Percentiles rank a stretch among this genome's conserved stretches.
Evolutionary conservation across 2,329 filamentous ascomycete genomes (phyloP).

Genomic region (Elsinoe perseae): DNA sequence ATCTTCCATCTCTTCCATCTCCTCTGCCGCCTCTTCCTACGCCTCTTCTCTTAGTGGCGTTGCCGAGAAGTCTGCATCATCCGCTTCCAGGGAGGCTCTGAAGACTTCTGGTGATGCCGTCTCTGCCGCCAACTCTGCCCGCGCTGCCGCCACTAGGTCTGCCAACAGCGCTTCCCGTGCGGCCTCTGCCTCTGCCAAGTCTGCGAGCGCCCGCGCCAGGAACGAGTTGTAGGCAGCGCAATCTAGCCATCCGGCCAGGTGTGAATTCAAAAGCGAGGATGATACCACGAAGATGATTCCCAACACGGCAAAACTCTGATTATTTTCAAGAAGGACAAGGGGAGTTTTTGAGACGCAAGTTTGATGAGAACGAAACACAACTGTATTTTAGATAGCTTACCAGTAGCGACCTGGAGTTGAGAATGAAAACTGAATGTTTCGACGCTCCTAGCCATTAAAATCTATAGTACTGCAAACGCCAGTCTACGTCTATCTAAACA

Average conservation of each 20-base stretch:
- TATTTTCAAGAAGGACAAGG: background rate
- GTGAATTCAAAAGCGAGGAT: constrained; percentile 11
- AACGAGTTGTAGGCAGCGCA: constrained; percentile 37
- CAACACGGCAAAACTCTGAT: constrained; percentile 1
- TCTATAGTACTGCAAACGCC: no score
- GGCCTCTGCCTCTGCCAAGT: constrained; percentile 22
- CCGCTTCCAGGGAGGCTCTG: constrained; percentile 24
- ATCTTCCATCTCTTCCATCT: constrained; percentile 30
- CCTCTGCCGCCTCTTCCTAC: constrained; percentile 22
- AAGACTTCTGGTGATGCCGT: constrained; percentile 24
- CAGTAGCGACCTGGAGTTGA: constrained; percentile 9
- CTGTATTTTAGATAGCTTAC: constrained; percentile 14
- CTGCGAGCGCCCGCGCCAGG: constrained; percentile 34
- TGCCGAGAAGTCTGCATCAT: constrained; percentile 21
- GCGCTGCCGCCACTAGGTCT: constrained; percentile 20
- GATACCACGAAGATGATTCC: constrained; percentile 11
- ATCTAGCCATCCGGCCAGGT: background rate
- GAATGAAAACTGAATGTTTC: background rate
- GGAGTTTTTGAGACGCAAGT: background rate
- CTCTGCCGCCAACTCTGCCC: constrained; percentile 27
- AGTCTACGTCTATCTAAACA: background rate
- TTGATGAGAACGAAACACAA: background rate
- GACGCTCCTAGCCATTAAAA: no score
- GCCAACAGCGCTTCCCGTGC: constrained; percentile 26
- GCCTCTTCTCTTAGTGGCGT: constrained; percentile 20